These are phyloP conservation scores for Lithohypha guttulata DNA, from an alignment of 2,329 filamentous ascomycete genomes.

Conservation along the genomic window DNA sequence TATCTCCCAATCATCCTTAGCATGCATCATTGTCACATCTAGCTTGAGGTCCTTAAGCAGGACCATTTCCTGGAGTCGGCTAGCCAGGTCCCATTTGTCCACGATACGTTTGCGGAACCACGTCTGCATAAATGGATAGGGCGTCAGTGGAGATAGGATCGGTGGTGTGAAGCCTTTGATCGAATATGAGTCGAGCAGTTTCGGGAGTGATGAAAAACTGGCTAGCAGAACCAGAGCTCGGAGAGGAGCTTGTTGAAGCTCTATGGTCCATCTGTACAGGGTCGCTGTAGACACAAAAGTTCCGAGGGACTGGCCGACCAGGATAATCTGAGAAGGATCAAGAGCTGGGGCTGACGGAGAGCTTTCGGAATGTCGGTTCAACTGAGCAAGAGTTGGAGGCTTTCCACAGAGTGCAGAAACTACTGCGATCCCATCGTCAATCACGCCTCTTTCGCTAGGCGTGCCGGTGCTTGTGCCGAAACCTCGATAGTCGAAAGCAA, in stretches of 20 bases:
- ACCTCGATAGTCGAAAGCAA: slow-evolving; percentile 68
- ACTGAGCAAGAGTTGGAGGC: slow-evolving; percentile 28
- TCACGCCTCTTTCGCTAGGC: slow-evolving; percentile 70
- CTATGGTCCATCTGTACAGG: slow-evolving; percentile 40
- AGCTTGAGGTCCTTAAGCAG: slow-evolving; percentile 43
- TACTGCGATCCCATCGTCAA: slow-evolving; percentile 63
- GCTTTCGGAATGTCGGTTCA: slow-evolving; percentile 22
- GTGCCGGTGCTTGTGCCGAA: slow-evolving; percentile 55
- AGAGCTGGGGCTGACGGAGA: slow-evolving; percentile 17
- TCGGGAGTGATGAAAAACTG: slow-evolving; percentile 63
- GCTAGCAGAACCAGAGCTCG: slow-evolving; percentile 71
- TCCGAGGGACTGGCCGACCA: slow-evolving; percentile 79
- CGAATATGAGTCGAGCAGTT: slow-evolving; percentile 65
- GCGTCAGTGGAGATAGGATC: slow-evolving; percentile 61
- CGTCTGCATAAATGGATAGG: slow-evolving; percentile 53
- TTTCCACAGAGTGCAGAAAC: slow-evolving; percentile 50
- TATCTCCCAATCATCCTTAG: slow-evolving; percentile 72
- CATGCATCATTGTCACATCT: slow-evolving; percentile 65
- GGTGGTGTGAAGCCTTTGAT: slow-evolving; percentile 65
- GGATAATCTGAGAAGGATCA: slow-evolving; percentile 59
- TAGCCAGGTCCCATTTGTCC: slow-evolving; percentile 71
- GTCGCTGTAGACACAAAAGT: slow-evolving; percentile 72
- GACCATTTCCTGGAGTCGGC: slow-evolving; percentile 52
- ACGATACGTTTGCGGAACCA: slow-evolving; percentile 53
- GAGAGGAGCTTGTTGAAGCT: slow-evolving; percentile 49